Evolutionary conservation across 352 stramenopile genomes (phyloP), one percentile per base, ranked within the genome.

Genomic region (Phytophthora multivora): DNA sequence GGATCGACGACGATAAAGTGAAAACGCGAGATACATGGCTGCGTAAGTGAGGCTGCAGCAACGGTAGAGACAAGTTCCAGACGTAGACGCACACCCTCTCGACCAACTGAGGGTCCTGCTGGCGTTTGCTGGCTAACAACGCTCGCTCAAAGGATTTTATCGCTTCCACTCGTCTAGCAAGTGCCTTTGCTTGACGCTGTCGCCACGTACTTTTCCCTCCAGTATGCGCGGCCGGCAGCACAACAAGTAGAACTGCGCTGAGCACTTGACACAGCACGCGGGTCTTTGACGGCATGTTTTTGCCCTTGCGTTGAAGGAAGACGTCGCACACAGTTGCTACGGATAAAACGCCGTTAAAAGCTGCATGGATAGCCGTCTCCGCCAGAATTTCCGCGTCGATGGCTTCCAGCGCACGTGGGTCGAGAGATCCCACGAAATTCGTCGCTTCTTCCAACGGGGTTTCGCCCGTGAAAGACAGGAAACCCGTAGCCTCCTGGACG

Each of bases 51-150:
- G 76, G 79, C 39, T 96, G 80, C 9, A 97, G 57, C 36, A 98
- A 59, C 18, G 89, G 86, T 1, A 95, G 47, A 7, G 82, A 79
- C 18, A 97, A 40, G 47, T 95, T 97, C 90, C 90, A 97, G 1
- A 72, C 71, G 50, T 83, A 81, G 5, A 97, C 63, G 42, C 89
- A 96, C 11, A 91, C 75, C 25, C 73, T 82, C 50, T 98, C 86
- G 9, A 96, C 56, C 16, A 98, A 59, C 19, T 89, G 78, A 0
- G 88, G 54, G 30, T 97, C 77, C 16, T 84, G 69, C 16, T 95
- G 77, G 0, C 90, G 75, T 55, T 95, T 93, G 39, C 75, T 84
- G 0, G 89, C 84, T 42, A 95, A 39, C 11, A 97, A 69, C 3
- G 85, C 80, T 15, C 89, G 70, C 46, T 97, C 89, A 9, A 97